These are phyloP conservation scores for Conringia planisiliqua DNA, from an alignment of 345 rosid genomes.

Conservation along the genomic window DNA sequence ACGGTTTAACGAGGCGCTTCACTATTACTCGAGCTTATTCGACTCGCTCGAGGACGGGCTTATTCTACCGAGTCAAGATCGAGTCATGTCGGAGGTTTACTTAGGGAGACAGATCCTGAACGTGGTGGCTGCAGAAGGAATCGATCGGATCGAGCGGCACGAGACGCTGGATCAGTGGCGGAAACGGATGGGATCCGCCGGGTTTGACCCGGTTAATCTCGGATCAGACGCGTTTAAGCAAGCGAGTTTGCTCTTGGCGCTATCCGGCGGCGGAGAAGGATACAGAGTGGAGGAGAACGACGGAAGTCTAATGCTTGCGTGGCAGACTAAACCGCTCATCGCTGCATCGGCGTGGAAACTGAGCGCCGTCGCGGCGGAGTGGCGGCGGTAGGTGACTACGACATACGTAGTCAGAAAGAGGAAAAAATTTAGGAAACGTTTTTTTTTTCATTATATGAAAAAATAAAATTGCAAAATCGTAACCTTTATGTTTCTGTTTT, in stretches of 20 bases:
- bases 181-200: conserved; percentile 45
- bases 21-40: conserved; percentile 77
- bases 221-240: conserved; percentile 85
- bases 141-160: conserved; percentile 66
- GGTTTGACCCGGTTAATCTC: conserved; percentile 58
- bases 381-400: conserved; percentile 18
- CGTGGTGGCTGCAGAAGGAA: conserved; percentile 70
- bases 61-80: conserved; percentile 50
- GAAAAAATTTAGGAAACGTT: neutral
- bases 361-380: neutral
- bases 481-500: neutral
- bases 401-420: neutral
- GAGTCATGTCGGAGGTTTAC: conserved; percentile 65
- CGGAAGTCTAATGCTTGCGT: conserved; percentile 76
- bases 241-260: conserved; percentile 68
- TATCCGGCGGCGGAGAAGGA: conserved; percentile 73
- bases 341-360: conserved; percentile 77
- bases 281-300: conserved; percentile 70
- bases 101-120: conserved; percentile 64
- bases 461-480: conserved; percentile 8
- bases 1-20: conserved; percentile 63
- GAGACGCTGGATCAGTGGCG: conserved; percentile 72
- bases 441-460: neutral
- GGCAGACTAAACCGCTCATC: conserved; percentile 83
- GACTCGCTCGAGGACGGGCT: conserved; percentile 76